A percentile compares a stretch with the other conserved stretches of the same genome.
These are phyloP conservation scores for Blastocystis sp. DNA, from an alignment of 352 stramenopile genomes.

Conservation along the genomic window DNA sequence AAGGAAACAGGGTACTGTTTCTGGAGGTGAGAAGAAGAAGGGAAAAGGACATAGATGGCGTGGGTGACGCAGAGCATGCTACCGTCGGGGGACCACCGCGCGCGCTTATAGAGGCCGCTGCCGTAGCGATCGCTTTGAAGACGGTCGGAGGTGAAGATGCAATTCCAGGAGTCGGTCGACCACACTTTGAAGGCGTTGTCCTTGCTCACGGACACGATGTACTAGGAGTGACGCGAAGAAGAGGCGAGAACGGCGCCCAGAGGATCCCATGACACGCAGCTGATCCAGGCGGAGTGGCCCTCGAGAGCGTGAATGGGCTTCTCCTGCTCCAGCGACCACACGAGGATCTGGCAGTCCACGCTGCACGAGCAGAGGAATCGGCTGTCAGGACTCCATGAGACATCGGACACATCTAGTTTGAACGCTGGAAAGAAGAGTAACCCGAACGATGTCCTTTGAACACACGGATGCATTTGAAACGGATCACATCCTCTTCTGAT, in stretches of 20 bases:
- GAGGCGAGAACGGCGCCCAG: constrained; percentile 3
- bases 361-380: constrained; percentile 41
- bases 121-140: constrained; percentile 34
- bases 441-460: constrained; percentile 62
- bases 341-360: constrained; percentile 36
- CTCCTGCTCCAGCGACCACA: constrained; percentile 14
- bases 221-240: not conserved
- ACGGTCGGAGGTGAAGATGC: not conserved
- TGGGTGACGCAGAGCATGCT: constrained; percentile 46
- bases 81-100: constrained; percentile 42
- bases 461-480: constrained; percentile 23
- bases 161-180: constrained; percentile 30
- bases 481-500: constrained; percentile 35
- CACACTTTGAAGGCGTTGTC: constrained; percentile 49
- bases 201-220: constrained; percentile 49
- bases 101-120: constrained; percentile 43
- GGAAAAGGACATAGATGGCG: constrained; percentile 13
- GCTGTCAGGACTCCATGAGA: constrained; percentile 62
- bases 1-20: constrained; percentile 35
- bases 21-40: not conserved
- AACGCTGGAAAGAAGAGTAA: not conserved
- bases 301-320: constrained; percentile 19
- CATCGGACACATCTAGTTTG: constrained; percentile 30
- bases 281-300: constrained; percentile 47
- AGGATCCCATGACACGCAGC: constrained; percentile 53